Base-by-base conservation (phyloP, 2,329 filamentous ascomycete species). In the Aspergillus texensis region DNA sequence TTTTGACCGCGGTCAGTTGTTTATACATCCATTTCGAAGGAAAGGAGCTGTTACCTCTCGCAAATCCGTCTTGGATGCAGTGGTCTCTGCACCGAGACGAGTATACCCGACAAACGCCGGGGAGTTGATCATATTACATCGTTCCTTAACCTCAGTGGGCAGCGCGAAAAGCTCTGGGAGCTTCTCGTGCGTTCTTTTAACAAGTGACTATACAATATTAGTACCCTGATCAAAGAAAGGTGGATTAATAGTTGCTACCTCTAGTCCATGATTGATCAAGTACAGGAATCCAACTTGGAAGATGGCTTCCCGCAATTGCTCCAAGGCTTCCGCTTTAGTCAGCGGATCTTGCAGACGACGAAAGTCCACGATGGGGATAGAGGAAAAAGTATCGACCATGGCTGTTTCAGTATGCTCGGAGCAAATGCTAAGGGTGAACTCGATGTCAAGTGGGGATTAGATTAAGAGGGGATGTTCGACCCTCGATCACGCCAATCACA, bases 261-360 rank as follows among this genome's bases (percentile, higher is more conserved):
- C 75, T 5, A 77, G 61, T 3, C 75, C 75, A 4, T 74, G 76
- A 55, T 78, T 77, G 6, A 67, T 74, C 55, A 78, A 63, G 62
- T 77, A 78, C 16, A 78, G 61, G 53, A 78, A 77, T 4, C 75
- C 75, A 3, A 77, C 75, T 4, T 72, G 60, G 57, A 78, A 78
- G 26, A 77, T 75, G 2, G 75, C 75, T 21, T 77, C 63, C 26
- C 72, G 73, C 6, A 77, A 62, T 26, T 71, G 67, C 0, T 54
- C 57, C 0, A 78, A 65, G 2, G 74, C 69, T 5, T 67, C 68
- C 3, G 60, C 19, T 58, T 71, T 75, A 0, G 72, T 76, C 10
- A 32, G 56, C 6, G 70, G 65, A 32, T 72, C 60, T 6, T 64
- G 66, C 1, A 78, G 61, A 28, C 68, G 69, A 50, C 64, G 57